Evolutionary conservation across 768 basidiomycete species (phyloP), one percentile per base, ranked within the genome.

Genomic region (Erythrobasidium yunnanense): DNA sequence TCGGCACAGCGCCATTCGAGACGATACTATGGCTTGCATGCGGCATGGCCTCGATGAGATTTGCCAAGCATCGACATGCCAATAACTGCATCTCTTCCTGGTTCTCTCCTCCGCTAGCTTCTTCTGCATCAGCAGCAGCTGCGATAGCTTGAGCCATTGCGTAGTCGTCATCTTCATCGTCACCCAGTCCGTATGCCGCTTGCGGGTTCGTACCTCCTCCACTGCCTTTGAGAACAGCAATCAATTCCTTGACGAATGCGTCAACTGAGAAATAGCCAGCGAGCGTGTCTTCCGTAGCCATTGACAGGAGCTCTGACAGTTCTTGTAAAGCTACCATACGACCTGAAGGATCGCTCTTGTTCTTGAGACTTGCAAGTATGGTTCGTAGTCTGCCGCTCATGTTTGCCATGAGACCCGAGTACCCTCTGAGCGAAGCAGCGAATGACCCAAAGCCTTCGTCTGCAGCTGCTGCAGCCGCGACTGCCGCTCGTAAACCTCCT

Each of bases 1-100:
- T 90, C 18, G 91, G 91, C 66, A 99, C 92, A 18, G 93, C 95
- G n/a, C 93, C 93, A 73, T 93, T 88, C 75, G 95, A 89, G 38
- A 97, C 93, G 71, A 99, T 86, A 49, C 90, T 91, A 74, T 96
- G 91, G n/a, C 90, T 90, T 45, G 90, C 87, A 25, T 92, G 91
- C 18, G 95, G 95, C 22, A 97, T 81, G n/a, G 91, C 93, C 76
- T 97, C 95, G 90, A 97, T 92, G 62, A 99, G 81, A 76, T 99
- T 97, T 52, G 92, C 93, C 56, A 99, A 80, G 75, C 95, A 99
- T 69, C 95, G 82, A 77, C 92, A 96, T 29, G 95, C 95, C 51
- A 97, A 82, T 54, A 97, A 85, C 77, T 96, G 92, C 57, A 90
- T 90, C 65, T 65, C 68, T 32, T 78, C 82, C 2, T 85, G 84